phyloP scores from a whole-genome alignment of 2,329 filamentous ascomycete genomes.

The Epichloe gansuensis region DNA sequence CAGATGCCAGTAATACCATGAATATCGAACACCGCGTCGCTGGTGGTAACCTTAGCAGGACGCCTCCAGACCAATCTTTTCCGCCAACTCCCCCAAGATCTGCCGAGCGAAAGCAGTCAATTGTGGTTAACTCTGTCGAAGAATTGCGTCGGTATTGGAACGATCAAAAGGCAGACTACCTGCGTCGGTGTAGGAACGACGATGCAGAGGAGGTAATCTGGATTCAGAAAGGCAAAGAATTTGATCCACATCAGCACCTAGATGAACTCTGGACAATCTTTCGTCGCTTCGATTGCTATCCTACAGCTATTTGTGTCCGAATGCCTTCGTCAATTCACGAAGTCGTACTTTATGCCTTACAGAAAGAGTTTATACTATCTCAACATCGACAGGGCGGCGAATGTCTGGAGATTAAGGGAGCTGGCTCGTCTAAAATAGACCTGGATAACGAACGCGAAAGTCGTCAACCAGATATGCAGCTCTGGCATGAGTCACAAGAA shows the following conservation, averaged over 20 bases:
- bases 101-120: background rate
- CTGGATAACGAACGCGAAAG: background rate
- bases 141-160: background rate
- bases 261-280: background rate
- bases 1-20: too few relatives aligned
- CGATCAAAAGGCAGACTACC: background rate
- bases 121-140: background rate
- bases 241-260: background rate
- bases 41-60: too few relatives aligned
- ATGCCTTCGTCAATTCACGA: background rate
- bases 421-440: background rate
- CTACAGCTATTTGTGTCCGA: slow-evolving; percentile 1
- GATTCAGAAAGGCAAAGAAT: background rate
- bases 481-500: background rate
- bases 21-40: too few relatives aligned
- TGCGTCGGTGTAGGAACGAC: too few relatives aligned
- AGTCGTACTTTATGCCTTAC: too few relatives aligned
- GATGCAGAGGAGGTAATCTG: background rate
- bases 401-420: background rate
- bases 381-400: too few relatives aligned
- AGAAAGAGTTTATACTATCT: too few relatives aligned
- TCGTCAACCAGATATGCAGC: slow-evolving; percentile 1
- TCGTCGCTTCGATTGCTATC: slow-evolving; percentile 4
- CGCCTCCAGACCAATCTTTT: too few relatives aligned
- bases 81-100: too few relatives aligned